Percentiles rank a stretch among this genome's conserved stretches.
Conservation (phyloP, 2,329 filamentous ascomycete genomes). For the Graphilbum sp. region DNA sequence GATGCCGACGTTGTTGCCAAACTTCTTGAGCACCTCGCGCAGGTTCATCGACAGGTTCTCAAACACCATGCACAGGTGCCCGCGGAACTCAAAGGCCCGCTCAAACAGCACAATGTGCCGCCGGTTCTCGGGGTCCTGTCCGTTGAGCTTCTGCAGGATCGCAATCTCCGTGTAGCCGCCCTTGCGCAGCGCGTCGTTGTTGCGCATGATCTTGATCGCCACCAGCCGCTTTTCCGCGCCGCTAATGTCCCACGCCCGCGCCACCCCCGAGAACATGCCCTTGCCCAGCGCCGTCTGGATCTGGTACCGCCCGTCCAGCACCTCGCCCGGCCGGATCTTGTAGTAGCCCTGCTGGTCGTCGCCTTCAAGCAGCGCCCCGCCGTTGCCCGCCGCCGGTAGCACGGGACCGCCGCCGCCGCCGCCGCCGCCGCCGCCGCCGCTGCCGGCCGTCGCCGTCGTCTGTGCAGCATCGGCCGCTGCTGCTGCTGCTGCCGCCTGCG, state of each 20-base stretch:
- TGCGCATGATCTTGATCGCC: slow-evolving; percentile 94
- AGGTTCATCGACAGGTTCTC: slow-evolving; percentile 90
- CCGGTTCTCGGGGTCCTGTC: slow-evolving; percentile 72
- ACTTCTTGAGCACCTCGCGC: slow-evolving; percentile 87
- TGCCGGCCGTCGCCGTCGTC: slow-evolving; percentile 9
- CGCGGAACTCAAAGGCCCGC: slow-evolving; percentile 81
- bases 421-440: slow-evolving; percentile 10
- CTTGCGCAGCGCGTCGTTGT: slow-evolving; percentile 84
- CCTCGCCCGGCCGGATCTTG: slow-evolving; percentile 80
- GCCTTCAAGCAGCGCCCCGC: slow-evolving; percentile 59
- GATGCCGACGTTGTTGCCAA: slow-evolving; percentile 85
- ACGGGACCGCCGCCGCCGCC: not conserved
- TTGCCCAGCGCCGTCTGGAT: slow-evolving; percentile 76
- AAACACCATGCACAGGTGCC: slow-evolving; percentile 91
- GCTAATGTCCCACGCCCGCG: slow-evolving; percentile 65
- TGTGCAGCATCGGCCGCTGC: slow-evolving; percentile 18
- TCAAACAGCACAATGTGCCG: slow-evolving; percentile 85
- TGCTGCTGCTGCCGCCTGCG: slow-evolving; percentile 17
- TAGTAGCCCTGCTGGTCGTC: slow-evolving; percentile 95
- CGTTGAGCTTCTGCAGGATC: slow-evolving; percentile 74
- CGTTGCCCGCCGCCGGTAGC: not conserved
- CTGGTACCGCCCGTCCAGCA: slow-evolving; percentile 79
- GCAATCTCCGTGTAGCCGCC: slow-evolving; percentile 89
- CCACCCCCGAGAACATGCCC: slow-evolving; percentile 95
- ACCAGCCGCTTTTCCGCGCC: slow-evolving; percentile 56